Conservation (phyloP, 352 stramenopile genomes). For the Phytopythium ostracodes region DNA sequence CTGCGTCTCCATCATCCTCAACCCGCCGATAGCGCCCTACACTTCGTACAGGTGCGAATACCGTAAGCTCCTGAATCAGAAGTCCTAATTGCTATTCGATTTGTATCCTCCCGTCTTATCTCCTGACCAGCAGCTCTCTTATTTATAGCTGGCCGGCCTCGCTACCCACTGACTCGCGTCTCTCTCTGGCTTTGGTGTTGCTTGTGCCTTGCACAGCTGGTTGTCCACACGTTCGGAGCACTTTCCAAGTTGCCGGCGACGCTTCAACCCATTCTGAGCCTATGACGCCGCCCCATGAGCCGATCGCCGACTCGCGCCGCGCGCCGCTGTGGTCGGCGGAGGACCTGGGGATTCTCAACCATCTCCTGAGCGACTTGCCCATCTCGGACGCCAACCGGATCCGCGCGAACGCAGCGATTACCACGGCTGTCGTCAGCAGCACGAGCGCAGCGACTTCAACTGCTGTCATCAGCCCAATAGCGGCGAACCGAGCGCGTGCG, state of each 20-base stretch:
- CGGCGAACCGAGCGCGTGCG: background rate
- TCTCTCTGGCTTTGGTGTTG: background rate
- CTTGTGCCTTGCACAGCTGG: no score
- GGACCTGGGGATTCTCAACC: constrained; percentile 1
- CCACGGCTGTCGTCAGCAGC: background rate
- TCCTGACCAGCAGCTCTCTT: background rate
- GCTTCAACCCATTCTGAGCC: background rate
- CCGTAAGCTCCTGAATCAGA: no score
- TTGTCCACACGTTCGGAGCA: background rate
- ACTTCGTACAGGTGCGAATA: no score
- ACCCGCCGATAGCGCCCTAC: no score
- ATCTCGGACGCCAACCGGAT: background rate
- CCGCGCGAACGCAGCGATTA: background rate
- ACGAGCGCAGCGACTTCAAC: background rate
- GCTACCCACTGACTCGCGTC: no score
- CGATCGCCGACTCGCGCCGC: background rate
- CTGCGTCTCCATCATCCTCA: no score
- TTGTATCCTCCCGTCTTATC: no score
- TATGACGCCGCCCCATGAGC: background rate
- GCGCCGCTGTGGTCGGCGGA: constrained; percentile 1
- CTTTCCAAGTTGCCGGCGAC: background rate
- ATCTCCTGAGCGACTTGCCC: background rate
- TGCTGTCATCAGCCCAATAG: background rate
- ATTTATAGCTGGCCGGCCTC: no score
- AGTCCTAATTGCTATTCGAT: no score